Percentiles rank a stretch among this genome's conserved stretches.
Conservation (phyloP, 163 green algal species). For the Scenedesmus sp. region DNA sequence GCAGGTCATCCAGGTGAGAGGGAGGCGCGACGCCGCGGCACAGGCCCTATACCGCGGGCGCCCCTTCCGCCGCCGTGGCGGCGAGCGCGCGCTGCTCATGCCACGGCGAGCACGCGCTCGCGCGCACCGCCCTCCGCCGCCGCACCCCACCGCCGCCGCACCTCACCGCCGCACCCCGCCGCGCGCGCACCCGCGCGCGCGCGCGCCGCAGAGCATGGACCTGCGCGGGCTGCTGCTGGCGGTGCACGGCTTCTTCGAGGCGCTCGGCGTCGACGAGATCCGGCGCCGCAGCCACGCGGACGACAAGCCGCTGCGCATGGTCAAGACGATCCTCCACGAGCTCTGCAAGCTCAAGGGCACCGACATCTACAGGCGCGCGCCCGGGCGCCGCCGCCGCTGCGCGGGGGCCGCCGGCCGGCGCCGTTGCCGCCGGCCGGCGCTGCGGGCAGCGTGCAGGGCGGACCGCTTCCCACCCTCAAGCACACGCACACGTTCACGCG, state of each 20-base stretch:
- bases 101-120: too few species aligned
- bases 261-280: slow-evolving; percentile 90
- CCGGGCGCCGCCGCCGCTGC: slow-evolving; percentile 16
- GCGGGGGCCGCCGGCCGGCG: too few species aligned
- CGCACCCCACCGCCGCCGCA: too few species aligned
- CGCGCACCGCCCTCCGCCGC: too few species aligned
- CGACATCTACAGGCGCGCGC: slow-evolving; percentile 68
- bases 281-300: slow-evolving; percentile 76
- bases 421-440: background rate
- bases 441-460: background rate
- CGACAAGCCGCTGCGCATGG: slow-evolving; percentile 97
- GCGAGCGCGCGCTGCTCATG: too few species aligned
- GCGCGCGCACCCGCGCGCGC: background rate
- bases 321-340: slow-evolving; percentile 93
- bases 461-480: background rate
- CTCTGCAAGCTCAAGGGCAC: slow-evolving; percentile 86
- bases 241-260: slow-evolving; percentile 92
- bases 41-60: too few species aligned
- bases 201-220: slow-evolving; percentile 60
- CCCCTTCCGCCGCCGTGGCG: too few species aligned
- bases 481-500: background rate
- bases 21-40: too few species aligned
- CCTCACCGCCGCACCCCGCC: background rate
- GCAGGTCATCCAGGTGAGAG: slow-evolving; percentile 35
- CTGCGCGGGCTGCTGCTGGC: slow-evolving; percentile 73